These are phyloP conservation scores for Ustilaginoidea virens DNA, from an alignment of 2,329 filamentous ascomycete species.

Conservation along the genomic window DNA sequence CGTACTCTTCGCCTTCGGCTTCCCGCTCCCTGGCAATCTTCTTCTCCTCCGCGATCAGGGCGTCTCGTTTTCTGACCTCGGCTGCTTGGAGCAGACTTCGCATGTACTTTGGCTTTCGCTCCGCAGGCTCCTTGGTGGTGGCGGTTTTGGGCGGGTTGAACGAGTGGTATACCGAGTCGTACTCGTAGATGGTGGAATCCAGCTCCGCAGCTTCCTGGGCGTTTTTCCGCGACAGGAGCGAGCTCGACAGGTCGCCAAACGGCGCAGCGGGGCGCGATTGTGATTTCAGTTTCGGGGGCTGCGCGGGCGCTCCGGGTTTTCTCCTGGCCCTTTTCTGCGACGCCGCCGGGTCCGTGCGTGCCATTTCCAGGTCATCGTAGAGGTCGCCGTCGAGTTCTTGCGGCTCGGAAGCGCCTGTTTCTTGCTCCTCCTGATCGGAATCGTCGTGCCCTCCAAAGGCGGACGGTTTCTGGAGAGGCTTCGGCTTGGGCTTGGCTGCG, in stretches of 20 bases:
- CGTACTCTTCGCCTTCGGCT: constrained; percentile 66
- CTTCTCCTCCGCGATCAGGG: constrained; percentile 66
- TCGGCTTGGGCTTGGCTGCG: constrained; percentile 30
- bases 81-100: constrained; percentile 56
- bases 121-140: constrained; percentile 34
- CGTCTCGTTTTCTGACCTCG: constrained; percentile 62
- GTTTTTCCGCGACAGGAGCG: constrained; percentile 46
- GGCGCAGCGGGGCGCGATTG: constrained; percentile 27
- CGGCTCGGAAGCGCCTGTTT: constrained; percentile 23
- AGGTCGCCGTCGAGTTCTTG: constrained; percentile 51
- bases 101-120: constrained; percentile 67
- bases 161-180: constrained; percentile 69
- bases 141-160: constrained; percentile 53
- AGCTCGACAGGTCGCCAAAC: constrained; percentile 52
- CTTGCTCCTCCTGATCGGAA: constrained; percentile 33
- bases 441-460: constrained; percentile 43
- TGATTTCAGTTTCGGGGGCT: constrained; percentile 27
- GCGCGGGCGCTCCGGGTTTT: constrained; percentile 17
- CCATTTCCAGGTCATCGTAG: too few species aligned
- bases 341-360: too few species aligned
- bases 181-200: constrained; percentile 70
- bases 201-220: constrained; percentile 48
- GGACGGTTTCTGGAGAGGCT: constrained; percentile 29
- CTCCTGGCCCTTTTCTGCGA: constrained; percentile 18
- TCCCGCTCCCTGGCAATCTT: constrained; percentile 63